Evolutionary conservation across 1,139 yeast species (phyloP).

Genomic region (Nakaseomyces nivariensis): DNA sequence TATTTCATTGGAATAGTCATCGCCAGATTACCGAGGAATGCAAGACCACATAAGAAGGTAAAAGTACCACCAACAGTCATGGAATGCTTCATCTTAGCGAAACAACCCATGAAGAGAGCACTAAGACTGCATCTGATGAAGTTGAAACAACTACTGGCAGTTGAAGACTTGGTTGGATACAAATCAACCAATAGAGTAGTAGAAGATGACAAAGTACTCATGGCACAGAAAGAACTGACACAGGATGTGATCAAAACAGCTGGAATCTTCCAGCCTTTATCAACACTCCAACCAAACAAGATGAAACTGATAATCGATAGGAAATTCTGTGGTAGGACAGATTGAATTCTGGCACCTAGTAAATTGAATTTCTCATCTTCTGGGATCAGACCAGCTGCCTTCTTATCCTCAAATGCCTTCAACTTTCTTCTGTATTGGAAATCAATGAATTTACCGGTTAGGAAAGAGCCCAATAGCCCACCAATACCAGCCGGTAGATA

Average conservation of each 20-base stretch:
- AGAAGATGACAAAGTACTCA: constrained; percentile 42
- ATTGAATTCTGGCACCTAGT: constrained; percentile 40
- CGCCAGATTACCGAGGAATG: constrained; percentile 20
- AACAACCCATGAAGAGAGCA: constrained; percentile 55
- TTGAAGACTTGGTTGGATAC: constrained; percentile 49
- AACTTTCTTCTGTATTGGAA: constrained; percentile 31
- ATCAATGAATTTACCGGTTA: constrained; percentile 42
- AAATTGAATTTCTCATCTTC: constrained; percentile 32
- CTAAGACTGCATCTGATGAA: constrained; percentile 50
- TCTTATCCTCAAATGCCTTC: constrained; percentile 17
- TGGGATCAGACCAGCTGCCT: constrained; percentile 19
- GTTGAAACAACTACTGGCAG: constrained; percentile 52
- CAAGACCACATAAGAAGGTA: constrained; percentile 39
- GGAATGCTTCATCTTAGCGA: constrained; percentile 43
- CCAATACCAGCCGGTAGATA: constrained; percentile 53
- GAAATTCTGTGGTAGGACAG: constrained; percentile 33
- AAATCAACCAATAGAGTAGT: constrained; percentile 53
- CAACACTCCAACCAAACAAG: constrained; percentile 65
- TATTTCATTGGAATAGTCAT: constrained; percentile 26
- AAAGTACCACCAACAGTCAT: constrained; percentile 59
- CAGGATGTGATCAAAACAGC: constrained; percentile 48
- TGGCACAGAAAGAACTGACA: constrained; percentile 43
- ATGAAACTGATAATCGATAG: constrained; percentile 34
- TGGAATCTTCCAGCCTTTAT: constrained; percentile 40
- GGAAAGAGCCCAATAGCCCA: constrained; percentile 41